Conservation (phyloP, 2,329 filamentous ascomycete species). For the Xylaria polymorpha region DNA sequence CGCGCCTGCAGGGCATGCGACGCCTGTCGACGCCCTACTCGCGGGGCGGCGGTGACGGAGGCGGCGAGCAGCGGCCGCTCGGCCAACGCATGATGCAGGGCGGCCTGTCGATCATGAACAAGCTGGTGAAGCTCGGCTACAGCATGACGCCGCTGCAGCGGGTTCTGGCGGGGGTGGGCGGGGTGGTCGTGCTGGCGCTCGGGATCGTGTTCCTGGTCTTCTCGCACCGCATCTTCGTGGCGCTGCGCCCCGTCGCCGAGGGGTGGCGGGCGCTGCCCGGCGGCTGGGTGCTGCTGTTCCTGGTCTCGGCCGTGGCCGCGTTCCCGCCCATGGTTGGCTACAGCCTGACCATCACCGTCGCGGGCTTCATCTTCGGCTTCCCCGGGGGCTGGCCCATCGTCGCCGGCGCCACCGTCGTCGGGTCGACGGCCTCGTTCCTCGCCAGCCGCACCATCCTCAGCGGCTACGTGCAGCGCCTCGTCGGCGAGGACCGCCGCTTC, state of each 20-base stretch:
- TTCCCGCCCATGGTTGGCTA: constrained; percentile 93
- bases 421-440: constrained; percentile 82
- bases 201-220: constrained; percentile 79
- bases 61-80: constrained; percentile 47
- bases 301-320: constrained; percentile 77
- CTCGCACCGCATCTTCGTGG: constrained; percentile 81
- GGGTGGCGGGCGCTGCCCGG: constrained; percentile 79
- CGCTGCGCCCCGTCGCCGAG: constrained; percentile 77
- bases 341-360: constrained; percentile 72
- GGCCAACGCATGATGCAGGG: constrained; percentile 56
- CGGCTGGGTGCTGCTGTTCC: constrained; percentile 82
- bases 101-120: constrained; percentile 56
- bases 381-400: constrained; percentile 82
- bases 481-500: constrained; percentile 87
- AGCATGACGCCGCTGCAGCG: constrained; percentile 71
- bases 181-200: constrained; percentile 64
- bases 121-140: constrained; percentile 62
- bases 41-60: constrained; percentile 42
- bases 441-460: constrained; percentile 83
- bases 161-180: constrained; percentile 64
- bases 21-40: constrained; percentile 59
- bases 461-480: constrained; percentile 80
- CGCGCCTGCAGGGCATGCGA: constrained; percentile 42
- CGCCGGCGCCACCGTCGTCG: constrained; percentile 79
- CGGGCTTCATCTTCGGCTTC: constrained; percentile 68